These are phyloP conservation scores for Pythium phragmitis DNA, from an alignment of 352 stramenopile species.

Conservation along the genomic window DNA sequence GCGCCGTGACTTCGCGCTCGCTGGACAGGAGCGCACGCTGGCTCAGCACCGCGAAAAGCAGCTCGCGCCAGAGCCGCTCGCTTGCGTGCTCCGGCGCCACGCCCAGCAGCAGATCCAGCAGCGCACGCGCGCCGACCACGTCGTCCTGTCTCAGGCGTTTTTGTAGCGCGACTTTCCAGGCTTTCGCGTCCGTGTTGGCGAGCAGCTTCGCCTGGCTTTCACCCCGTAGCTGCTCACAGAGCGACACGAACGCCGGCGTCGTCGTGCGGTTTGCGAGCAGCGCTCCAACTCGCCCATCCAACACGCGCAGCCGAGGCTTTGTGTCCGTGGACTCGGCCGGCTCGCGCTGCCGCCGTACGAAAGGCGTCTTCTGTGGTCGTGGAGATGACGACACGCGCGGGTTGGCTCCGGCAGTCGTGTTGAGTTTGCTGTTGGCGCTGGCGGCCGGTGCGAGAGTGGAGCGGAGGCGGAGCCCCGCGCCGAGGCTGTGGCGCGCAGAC, in stretches of 20 bases:
- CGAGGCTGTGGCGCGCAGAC: not conserved
- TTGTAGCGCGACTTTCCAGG: conserved; percentile 63
- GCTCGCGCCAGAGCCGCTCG: conserved; percentile 61
- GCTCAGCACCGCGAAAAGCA: conserved; percentile 73
- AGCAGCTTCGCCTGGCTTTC: conserved; percentile 49
- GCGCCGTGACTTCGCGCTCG: conserved; percentile 31
- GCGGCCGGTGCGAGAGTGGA: conserved; percentile 1
- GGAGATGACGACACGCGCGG: not conserved
- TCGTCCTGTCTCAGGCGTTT: conserved; percentile 48
- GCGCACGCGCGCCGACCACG: conserved; percentile 39
- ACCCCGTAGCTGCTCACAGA: conserved; percentile 35
- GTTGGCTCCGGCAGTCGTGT: not conserved
- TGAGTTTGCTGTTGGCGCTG: not conserved
- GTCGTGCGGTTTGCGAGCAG: conserved; percentile 39
- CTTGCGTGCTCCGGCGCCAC: conserved; percentile 51
- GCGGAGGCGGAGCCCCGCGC: not conserved
- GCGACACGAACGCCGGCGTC: conserved; percentile 31
- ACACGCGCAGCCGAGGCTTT: conserved; percentile 25
- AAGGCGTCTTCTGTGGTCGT: not conserved
- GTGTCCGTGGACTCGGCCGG: not conserved
- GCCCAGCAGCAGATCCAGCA: conserved; percentile 49
- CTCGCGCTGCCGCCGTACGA: conserved; percentile 7
- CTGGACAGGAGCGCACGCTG: conserved; percentile 35
- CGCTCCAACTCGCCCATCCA: conserved; percentile 34
- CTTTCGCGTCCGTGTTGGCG: conserved; percentile 43